Evolutionary conservation across 1,284 basidiomycete species (phyloP), one percentile per base, ranked within the genome.

Genomic region (Microbotryomycetes sp.): DNA sequence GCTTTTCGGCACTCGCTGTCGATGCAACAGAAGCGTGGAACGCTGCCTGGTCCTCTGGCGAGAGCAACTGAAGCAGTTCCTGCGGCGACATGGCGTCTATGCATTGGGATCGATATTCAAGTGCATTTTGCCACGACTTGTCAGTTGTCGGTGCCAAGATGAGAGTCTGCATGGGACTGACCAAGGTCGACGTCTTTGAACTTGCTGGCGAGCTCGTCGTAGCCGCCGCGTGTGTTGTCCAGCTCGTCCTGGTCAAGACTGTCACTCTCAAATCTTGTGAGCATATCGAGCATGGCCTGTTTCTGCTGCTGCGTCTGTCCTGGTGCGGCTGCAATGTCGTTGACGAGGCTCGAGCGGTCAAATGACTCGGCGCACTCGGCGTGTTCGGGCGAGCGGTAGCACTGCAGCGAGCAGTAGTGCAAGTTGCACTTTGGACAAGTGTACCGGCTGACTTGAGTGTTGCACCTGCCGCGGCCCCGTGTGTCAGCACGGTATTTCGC

Each of bases 351-450:
- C 54, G 83, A 83, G 64, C 82, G 82, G 74, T 88, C 88, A 73
- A 90, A 90, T 0, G 76, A 73, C 70, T 89, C 88, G 18, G 87
- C 87, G 75, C 88, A 90, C 71, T 80, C 79, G 1, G 78, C 76
- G 72, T 89, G 88, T 54, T 76, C 70, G 84, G 87, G 70, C 29
- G 85, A 85, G 35, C 85, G 83, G 75, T 88, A 91, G 73, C 88
- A 91, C 15, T 78, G 77, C 45, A 90, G 73, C 18, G 86, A 87
- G 75, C 88, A 91, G 69, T 90, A 90, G 0, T 81, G 81, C 16
- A 86, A 75, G 71, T 90, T 90, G 76, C 89, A 91, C 21, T 78
- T 78, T 28, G 89, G 85, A 67, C 88, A 91, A 0, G 83, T 85
- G 73, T 91, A 91, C 70, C 83, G 83, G 9, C 85, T 81, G 67